Conservation (phyloP, 2,329 filamentous ascomycete species). For the Colletotrichum sp. region DNA sequence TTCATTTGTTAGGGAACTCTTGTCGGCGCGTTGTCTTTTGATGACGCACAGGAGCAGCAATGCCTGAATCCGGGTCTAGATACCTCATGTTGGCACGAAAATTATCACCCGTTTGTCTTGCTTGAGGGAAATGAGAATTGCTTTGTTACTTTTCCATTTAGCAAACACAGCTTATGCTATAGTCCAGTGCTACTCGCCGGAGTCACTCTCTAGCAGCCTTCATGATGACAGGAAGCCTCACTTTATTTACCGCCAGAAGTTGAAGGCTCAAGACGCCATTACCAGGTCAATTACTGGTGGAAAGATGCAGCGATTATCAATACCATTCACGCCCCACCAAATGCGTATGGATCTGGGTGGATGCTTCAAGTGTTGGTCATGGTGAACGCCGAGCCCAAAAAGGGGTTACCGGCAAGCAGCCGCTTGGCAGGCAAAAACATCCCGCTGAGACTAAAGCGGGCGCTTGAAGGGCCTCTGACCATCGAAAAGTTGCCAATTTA, state of each 20-base stretch:
- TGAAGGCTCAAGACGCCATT: fast-evolving
- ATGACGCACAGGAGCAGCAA: background rate
- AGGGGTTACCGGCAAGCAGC: background rate
- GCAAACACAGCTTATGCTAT: too few relatives aligned
- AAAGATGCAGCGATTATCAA: background rate
- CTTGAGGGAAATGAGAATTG: too few relatives aligned
- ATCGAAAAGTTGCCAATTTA: background rate
- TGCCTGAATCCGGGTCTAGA: background rate
- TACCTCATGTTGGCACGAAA: background rate
- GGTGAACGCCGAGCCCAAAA: background rate
- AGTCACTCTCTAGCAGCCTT: background rate
- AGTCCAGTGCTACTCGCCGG: background rate
- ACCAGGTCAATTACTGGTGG: background rate
- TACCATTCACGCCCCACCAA: background rate
- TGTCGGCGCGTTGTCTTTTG: background rate
- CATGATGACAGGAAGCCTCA: background rate
- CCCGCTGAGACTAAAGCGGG: background rate
- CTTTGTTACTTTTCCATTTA: too few relatives aligned
- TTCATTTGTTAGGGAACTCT: background rate
- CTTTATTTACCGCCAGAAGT: background rate
- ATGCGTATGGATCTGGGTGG: background rate
- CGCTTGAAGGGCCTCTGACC: fast-evolving
- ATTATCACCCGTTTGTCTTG: too few relatives aligned
- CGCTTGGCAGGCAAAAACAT: background rate
- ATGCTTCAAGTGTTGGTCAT: background rate